Evolutionary conservation across 1,139 yeast genomes (phyloP).

Genomic region (Pneumocystis wakefieldiae): DNA sequence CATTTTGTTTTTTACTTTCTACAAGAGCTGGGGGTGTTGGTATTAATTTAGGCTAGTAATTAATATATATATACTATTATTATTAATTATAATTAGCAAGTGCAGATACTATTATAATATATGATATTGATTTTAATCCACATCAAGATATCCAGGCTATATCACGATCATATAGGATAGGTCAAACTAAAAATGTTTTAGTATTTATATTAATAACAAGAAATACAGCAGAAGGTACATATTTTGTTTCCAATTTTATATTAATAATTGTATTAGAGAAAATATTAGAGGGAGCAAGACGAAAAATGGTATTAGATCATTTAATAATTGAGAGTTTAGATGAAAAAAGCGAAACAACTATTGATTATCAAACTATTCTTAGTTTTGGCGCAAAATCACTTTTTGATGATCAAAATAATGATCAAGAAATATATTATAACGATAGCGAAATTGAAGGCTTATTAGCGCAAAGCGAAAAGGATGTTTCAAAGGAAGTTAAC

Average conservation of each 20-base stretch:
- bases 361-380: constrained; percentile 13
- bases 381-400: constrained; percentile 14
- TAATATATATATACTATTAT: background rate
- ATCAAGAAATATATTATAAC: constrained; percentile 12
- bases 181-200: constrained; percentile 74
- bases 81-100: constrained; percentile 37
- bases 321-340: constrained; percentile 40
- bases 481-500: constrained; percentile 67
- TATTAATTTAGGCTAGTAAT: constrained; percentile 31
- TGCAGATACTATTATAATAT: constrained; percentile 76
- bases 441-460: constrained; percentile 12
- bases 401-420: constrained; percentile 15
- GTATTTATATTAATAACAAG: constrained; percentile 66
- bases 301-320: constrained; percentile 72
- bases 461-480: constrained; percentile 19
- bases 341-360: constrained; percentile 7
- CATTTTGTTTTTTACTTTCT: constrained; percentile 61
- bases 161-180: constrained; percentile 83
- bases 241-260: background rate
- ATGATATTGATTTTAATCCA: constrained; percentile 86
- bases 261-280: constrained; percentile 28
- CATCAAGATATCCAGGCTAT: constrained; percentile 87
- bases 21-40: constrained; percentile 89
- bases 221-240: constrained; percentile 53
- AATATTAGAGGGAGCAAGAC: constrained; percentile 67